Evolutionary conservation across 495 filamentous ascomycete genomes (phyloP).

Genomic region (Cercophora scortea): DNA sequence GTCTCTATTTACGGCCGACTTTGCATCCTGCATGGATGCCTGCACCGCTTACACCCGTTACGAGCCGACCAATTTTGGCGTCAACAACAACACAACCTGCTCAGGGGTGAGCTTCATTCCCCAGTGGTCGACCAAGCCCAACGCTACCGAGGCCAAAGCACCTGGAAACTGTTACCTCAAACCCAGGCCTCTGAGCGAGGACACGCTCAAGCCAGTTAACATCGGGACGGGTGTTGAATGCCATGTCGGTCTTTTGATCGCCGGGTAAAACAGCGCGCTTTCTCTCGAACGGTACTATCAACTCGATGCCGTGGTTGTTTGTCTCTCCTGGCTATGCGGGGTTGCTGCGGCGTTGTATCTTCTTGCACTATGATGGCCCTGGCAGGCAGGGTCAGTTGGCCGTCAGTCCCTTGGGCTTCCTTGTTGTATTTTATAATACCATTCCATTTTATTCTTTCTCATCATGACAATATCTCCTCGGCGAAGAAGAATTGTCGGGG

Average conservation of each 20-base stretch:
- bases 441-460: too few relatives aligned
- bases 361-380: too few relatives aligned
- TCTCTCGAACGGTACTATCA: too few relatives aligned
- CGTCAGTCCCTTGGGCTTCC: too few relatives aligned
- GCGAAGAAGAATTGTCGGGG: too few relatives aligned
- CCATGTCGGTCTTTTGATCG: conserved; percentile 16
- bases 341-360: too few relatives aligned
- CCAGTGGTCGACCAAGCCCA: conserved; percentile 28
- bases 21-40: conserved; percentile 39
- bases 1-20: conserved; percentile 32
- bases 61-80: conserved; percentile 17
- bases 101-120: conserved; percentile 36
- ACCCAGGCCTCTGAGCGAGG: conserved; percentile 26
- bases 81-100: conserved; percentile 26
- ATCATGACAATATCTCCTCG: too few relatives aligned
- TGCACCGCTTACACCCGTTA: conserved; percentile 35
- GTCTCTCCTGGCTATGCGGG: too few relatives aligned
- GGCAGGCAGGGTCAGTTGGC: too few relatives aligned
- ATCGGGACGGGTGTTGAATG: conserved; percentile 11
- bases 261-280: too few relatives aligned
- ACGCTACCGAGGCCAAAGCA: conserved; percentile 18
- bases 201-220: conserved; percentile 19
- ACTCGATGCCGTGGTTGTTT: too few relatives aligned
- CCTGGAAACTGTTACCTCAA: conserved; percentile 43
- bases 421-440: too few relatives aligned